These are phyloP conservation scores for Hypseocharis bilobata DNA, from an alignment of 441 rosid genomes.

Conservation along the genomic window DNA sequence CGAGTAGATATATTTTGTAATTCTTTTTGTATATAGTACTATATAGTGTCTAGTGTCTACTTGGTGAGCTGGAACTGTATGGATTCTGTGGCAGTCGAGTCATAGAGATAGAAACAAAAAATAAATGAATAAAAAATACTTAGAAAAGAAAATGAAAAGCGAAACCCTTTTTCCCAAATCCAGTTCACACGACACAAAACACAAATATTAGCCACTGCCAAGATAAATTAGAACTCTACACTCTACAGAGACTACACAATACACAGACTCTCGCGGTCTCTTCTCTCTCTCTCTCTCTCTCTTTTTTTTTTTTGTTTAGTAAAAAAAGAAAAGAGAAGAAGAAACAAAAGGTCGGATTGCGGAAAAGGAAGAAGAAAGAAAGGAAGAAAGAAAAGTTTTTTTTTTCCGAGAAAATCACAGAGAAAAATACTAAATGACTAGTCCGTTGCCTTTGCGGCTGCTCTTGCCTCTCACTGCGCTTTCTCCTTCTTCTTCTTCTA, in stretches of 20 bases:
- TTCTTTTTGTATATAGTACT: no score
- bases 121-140: no score
- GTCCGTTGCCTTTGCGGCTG: constrained; percentile 4
- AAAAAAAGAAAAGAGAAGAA: background rate
- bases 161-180: background rate
- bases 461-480: constrained; percentile 9
- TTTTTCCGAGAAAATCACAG: constrained; percentile 4
- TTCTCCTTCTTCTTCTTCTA: constrained; percentile 2
- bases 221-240: no score
- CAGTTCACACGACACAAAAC: no score
- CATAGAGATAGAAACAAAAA: no score
- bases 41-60: no score
- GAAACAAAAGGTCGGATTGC: constrained; percentile 1
- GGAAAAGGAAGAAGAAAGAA: background rate
- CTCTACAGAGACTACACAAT: no score
- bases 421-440: background rate
- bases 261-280: no score
- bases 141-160: background rate
- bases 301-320: background rate
- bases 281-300: background rate
- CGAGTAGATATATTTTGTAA: no score
- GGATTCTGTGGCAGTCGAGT: background rate
- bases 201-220: background rate
- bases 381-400: background rate
- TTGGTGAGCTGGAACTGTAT: background rate